Evolutionary conservation across 352 stramenopile species (phyloP).

Genomic region (Pythium volutum): DNA sequence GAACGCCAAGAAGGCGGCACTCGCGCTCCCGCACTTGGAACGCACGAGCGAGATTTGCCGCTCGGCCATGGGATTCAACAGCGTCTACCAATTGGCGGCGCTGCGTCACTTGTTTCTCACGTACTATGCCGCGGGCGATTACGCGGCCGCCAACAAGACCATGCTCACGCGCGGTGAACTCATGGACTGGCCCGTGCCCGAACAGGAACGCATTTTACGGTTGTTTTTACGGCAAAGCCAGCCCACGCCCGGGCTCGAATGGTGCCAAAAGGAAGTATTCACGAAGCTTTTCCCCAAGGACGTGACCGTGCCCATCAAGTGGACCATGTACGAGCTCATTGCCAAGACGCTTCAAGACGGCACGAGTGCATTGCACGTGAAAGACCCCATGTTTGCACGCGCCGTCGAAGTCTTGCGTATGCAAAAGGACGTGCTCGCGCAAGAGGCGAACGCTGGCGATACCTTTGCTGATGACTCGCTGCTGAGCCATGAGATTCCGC

Average conservation of each 20-base stretch:
- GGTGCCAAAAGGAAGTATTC: conserved; percentile 62
- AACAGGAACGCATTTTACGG: conserved; percentile 71
- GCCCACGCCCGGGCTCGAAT: conserved; percentile 38
- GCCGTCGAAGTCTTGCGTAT: conserved; percentile 51
- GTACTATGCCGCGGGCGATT: conserved; percentile 63
- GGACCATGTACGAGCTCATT: conserved; percentile 69
- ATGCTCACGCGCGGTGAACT: conserved; percentile 70
- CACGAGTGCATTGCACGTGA: conserved; percentile 33
- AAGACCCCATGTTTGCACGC: conserved; percentile 59
- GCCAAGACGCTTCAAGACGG: conserved; percentile 45
- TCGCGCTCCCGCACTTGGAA: conserved; percentile 52
- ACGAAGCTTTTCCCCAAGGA: conserved; percentile 51
- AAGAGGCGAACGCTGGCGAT: conserved; percentile 31
- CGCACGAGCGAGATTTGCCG: conserved; percentile 74
- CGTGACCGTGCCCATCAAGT: conserved; percentile 62
- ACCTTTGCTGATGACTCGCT: conserved; percentile 53
- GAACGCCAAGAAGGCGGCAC: conserved; percentile 47
- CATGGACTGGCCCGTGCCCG: conserved; percentile 63
- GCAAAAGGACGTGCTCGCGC: conserved; percentile 54
- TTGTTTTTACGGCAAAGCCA: conserved; percentile 55
- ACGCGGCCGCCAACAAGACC: conserved; percentile 40
- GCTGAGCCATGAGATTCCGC: conserved; percentile 63
- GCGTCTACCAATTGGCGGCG: conserved; percentile 56
- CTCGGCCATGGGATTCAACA: conserved; percentile 72
- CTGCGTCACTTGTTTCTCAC: conserved; percentile 61